These are phyloP conservation scores for Paracorniculantispora psalliotae DNA, from an alignment of 2,329 filamentous ascomycete species.

Conservation along the genomic window DNA sequence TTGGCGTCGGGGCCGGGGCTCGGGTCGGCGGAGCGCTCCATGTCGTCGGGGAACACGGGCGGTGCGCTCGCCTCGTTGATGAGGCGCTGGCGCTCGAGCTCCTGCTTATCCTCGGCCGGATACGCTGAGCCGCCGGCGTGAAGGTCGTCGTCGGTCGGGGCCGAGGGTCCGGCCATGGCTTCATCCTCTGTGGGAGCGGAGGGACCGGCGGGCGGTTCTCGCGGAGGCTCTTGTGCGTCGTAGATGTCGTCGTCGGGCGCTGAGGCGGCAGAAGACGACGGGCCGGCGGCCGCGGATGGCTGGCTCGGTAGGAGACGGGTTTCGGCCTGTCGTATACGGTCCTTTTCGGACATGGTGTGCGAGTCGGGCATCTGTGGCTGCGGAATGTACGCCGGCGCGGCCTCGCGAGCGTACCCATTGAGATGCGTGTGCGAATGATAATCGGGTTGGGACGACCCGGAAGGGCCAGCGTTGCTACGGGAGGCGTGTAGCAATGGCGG, in stretches of 20 bases:
- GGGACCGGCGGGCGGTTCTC: conserved; percentile 14
- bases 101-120: conserved; percentile 68
- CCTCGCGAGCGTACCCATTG: conserved; percentile 19
- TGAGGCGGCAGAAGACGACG: conserved; percentile 26
- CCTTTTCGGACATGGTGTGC: conserved; percentile 70
- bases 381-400: conserved; percentile 48
- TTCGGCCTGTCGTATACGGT: conserved; percentile 72
- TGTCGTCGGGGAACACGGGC: conserved; percentile 51
- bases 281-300: conserved; percentile 43
- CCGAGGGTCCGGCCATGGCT: conserved; percentile 34
- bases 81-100: conserved; percentile 64
- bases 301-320: conserved; percentile 75
- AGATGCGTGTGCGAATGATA: conserved; percentile 8
- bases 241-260: conserved; percentile 46
- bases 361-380: conserved; percentile 57
- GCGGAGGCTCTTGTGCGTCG: conserved; percentile 38
- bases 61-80: conserved; percentile 61
- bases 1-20: conserved; percentile 18
- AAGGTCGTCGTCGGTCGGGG: conserved; percentile 43
- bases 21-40: conserved; percentile 31
- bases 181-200: conserved; percentile 17
- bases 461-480: conserved; percentile 16
- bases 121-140: conserved; percentile 19
- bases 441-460: conserved; percentile 9
- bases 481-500: conserved; percentile 14